Conservation (phyloP, 306 rosid species). For the Acacia crassicarpa region DNA sequence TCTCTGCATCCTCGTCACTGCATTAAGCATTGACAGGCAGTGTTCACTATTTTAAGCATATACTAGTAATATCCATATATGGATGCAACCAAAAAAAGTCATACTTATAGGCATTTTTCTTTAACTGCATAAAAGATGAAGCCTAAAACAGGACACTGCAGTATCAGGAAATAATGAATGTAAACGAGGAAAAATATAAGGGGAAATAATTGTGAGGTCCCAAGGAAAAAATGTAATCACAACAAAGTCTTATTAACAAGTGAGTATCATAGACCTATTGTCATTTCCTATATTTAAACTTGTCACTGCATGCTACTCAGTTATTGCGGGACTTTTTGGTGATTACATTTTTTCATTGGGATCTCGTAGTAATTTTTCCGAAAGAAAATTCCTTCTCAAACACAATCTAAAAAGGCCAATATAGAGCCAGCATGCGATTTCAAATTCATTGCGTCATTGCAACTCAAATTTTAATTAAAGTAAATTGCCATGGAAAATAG, state of each 20-base stretch:
- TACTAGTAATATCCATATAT: slow-evolving; percentile 6
- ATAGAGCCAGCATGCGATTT: neutral
- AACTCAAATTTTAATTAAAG: slow-evolving; percentile 9
- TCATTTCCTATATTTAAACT: too few species aligned
- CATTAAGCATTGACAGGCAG: slow-evolving; percentile 1
- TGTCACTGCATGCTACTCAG: too few species aligned
- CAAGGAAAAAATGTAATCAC: too few species aligned
- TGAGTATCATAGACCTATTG: too few species aligned
- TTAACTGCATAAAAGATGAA: neutral
- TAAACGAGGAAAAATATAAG: neutral
- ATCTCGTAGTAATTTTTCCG: too few species aligned
- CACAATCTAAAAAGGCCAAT: neutral
- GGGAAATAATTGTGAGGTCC: too few species aligned
- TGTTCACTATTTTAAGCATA: neutral
- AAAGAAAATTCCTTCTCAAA: neutral
- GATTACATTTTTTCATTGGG: too few species aligned
- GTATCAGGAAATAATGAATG: neutral
- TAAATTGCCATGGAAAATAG: neutral
- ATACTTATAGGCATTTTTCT: neutral
- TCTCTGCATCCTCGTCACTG: slow-evolving; percentile 73
- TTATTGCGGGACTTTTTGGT: too few species aligned
- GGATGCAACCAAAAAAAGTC: neutral
- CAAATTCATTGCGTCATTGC: slow-evolving; percentile 9
- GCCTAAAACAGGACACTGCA: neutral
- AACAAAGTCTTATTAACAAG: too few species aligned